Evolutionary conservation across 164 flowering plant genomes (phyloP), one percentile per base, ranked within the genome.

Genomic region (Piper betle): DNA sequence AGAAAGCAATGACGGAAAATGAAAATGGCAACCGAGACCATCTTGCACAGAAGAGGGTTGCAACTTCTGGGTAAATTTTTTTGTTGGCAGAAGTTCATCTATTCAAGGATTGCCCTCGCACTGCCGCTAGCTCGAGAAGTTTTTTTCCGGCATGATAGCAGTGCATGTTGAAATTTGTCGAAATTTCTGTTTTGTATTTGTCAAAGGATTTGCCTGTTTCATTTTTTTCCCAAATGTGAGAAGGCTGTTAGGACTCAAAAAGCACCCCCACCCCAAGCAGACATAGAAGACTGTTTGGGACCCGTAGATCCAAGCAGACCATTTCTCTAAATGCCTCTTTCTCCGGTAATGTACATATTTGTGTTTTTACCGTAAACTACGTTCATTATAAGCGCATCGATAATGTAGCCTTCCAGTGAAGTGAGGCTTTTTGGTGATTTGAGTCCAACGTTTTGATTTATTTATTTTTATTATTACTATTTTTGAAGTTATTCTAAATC

Each of bases 1-100:
- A 78, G 80, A 91, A 91, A 71, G 96, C 99, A 52, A 82, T 94
- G 97, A 74, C 63, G 67, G 85, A 82, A 72, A 71, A 63, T 17
- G 87, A 84, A 55, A 83, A 78, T 39, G 25, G 57, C 60, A 53
- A 67, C 25, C 67, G 41, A 0, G 81, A 81, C n/a, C 74, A 67
- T 54, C 48, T 64, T 59, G 43, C 75, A 17, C 77, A 74, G 59
- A 84, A 80, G 71, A 68, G 78, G 60, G 67, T 75, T 62, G 71
- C 74, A 2, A 68, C 60, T 60, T 72, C 77, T 59, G 79, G 66
- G 25, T 77, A 57, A 12, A 10, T 8, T 61, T 16, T 25, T 66
- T 39, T 16, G 4, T 17, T 13, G 43, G 56, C 50, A 46, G 37
- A 2, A 3, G 39, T 37, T 60, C 46, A 43, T 55, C 37, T 60